A percentile compares a stretch with the other conserved stretches of the same genome.
phyloP scores from a whole-genome alignment of 495 filamentous ascomycete genomes.

The Penicillium salamii region DNA sequence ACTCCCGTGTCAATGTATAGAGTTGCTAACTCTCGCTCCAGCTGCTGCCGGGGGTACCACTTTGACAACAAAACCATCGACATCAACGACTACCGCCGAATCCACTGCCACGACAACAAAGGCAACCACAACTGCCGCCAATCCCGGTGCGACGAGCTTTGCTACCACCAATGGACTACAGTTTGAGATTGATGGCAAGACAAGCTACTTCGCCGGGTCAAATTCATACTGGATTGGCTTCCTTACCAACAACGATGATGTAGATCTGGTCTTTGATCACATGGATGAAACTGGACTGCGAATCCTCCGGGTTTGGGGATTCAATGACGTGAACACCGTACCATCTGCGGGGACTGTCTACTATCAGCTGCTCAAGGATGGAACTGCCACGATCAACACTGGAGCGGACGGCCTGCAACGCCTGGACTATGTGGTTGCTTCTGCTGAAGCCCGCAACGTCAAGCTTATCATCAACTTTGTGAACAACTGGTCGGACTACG shows the following conservation, averaged over 20 bases:
- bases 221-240: conserved; percentile 77
- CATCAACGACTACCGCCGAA: not conserved
- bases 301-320: conserved; percentile 71
- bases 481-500: conserved; percentile 62
- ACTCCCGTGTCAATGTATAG: not conserved
- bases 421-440: conserved; percentile 64
- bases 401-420: conserved; percentile 63
- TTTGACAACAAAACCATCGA: not conserved
- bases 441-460: conserved; percentile 54
- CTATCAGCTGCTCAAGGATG: conserved; percentile 56
- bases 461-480: conserved; percentile 61
- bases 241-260: conserved; percentile 60
- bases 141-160: conserved; percentile 33
- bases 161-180: conserved; percentile 50
- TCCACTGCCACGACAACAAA: conserved; percentile 13
- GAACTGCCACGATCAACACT: conserved; percentile 61
- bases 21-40: not conserved
- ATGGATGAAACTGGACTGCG: conserved; percentile 55
- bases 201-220: conserved; percentile 63
- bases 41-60: not conserved
- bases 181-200: conserved; percentile 62
- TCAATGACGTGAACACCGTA: conserved; percentile 58
- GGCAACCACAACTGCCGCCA: conserved; percentile 11
- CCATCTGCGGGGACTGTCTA: conserved; percentile 51
- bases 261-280: conserved; percentile 55